Percentiles rank a stretch among this genome's conserved stretches.
Conservation (phyloP, 805 yeast species). For the Barnettozyma botsteinii region DNA sequence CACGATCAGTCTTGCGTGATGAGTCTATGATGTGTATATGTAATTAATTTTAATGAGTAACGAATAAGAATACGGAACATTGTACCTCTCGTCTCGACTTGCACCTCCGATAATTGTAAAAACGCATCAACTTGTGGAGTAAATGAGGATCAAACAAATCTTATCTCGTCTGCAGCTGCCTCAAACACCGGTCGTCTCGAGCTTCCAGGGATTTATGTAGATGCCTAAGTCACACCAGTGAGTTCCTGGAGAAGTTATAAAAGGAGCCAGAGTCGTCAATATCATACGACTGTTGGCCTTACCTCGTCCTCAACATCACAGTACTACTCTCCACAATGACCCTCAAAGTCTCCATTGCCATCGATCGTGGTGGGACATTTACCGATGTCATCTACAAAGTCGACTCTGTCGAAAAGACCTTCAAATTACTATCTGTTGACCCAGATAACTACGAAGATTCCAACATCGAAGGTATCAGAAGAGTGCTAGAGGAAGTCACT, state of each 20-base stretch:
- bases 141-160: not conserved
- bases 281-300: too few species aligned
- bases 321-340: constrained; percentile 4
- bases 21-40: too few species aligned
- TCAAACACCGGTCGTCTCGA: constrained; percentile 4
- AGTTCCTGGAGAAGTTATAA: too few species aligned
- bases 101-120: too few species aligned
- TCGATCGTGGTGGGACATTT: constrained; percentile 39
- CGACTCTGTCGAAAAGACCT: constrained; percentile 35
- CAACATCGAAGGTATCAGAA: constrained; percentile 45
- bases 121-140: too few species aligned
- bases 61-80: too few species aligned
- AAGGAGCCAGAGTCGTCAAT: too few species aligned
- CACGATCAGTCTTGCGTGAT: constrained; percentile 34
- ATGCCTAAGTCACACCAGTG: too few species aligned
- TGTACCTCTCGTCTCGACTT: too few species aligned
- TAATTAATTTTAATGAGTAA: not conserved
- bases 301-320: not conserved
- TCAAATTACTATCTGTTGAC: constrained; percentile 43
- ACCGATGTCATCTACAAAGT: constrained; percentile 42
- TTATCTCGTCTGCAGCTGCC: not conserved
- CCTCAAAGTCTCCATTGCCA: constrained; percentile 13
- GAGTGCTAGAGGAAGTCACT: constrained; percentile 36
- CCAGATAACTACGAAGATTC: constrained; percentile 44
- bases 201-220: constrained; percentile 2